These are phyloP conservation scores for Acer saccharum DNA, from an alignment of 345 rosid species.

Conservation along the genomic window DNA sequence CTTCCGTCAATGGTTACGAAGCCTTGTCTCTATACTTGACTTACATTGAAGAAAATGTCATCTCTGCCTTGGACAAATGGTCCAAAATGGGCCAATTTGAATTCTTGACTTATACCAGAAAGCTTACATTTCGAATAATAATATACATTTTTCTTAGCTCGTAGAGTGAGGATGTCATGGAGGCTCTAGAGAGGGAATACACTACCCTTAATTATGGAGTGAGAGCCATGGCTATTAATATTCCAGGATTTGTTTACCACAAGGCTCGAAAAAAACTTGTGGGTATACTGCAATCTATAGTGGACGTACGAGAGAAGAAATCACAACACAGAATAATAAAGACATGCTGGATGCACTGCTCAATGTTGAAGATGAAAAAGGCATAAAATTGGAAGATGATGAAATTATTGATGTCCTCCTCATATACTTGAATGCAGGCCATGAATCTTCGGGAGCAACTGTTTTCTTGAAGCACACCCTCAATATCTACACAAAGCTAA, in stretches of 20 bases:
- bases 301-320: conserved; percentile 58
- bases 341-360: conserved; percentile 85
- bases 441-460: conserved; percentile 85
- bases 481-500: conserved; percentile 62
- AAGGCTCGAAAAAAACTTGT: conserved; percentile 79
- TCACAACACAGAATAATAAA: conserved; percentile 34
- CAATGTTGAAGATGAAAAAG: conserved; percentile 67
- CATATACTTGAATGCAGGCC: conserved; percentile 91
- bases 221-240: conserved; percentile 83
- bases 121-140: conserved; percentile 76
- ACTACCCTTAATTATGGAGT: conserved; percentile 75
- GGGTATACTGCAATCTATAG: conserved; percentile 51
- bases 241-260: conserved; percentile 87
- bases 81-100: conserved; percentile 63
- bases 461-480: conserved; percentile 68
- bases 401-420: conserved; percentile 76
- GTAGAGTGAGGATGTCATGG: conserved; percentile 63
- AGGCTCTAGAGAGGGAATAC: conserved; percentile 71
- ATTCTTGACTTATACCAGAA: conserved; percentile 67
- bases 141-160: conserved; percentile 80
- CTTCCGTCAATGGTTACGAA: conserved; percentile 83
- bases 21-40: conserved; percentile 61
- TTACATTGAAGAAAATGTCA: conserved; percentile 67
- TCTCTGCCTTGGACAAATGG: conserved; percentile 61
- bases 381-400: conserved; percentile 60